phyloP scores from a whole-genome alignment of 768 basidiomycete species.

The Boletus patriciae region DNA sequence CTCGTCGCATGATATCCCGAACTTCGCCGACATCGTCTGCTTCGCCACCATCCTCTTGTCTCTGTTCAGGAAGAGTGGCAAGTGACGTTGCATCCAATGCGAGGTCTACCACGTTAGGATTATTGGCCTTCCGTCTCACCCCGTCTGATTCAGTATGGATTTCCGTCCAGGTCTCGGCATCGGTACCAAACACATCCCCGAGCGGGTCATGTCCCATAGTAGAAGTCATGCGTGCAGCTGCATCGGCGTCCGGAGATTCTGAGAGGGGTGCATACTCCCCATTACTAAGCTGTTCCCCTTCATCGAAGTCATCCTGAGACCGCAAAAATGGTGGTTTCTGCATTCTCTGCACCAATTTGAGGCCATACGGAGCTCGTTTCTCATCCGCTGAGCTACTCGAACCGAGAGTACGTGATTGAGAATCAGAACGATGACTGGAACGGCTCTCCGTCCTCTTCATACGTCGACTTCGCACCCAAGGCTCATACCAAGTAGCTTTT shows the following conservation, averaged over 20 bases:
- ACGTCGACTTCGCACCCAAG: conserved; percentile 70
- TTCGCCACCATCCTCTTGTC: conserved; percentile 32
- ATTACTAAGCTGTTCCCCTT: conserved; percentile 30
- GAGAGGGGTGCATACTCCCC: conserved; percentile 32
- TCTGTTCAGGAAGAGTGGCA: conserved; percentile 26
- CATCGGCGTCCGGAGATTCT: conserved; percentile 29
- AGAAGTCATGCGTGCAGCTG: conserved; percentile 41
- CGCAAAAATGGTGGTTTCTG: conserved; percentile 39
- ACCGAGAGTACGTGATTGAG: conserved; percentile 22
- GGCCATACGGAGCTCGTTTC: conserved; percentile 44
- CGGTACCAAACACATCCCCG: conserved; percentile 63
- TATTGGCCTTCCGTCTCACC: conserved; percentile 24
- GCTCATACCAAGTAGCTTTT: conserved; percentile 83
- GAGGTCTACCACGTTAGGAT: conserved; percentile 51
- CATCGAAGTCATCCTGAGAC: conserved; percentile 21
- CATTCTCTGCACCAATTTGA: conserved; percentile 53
- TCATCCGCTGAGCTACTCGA: conserved; percentile 26
- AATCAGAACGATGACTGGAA: conserved; percentile 28
- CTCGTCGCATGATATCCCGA: conserved; percentile 39
- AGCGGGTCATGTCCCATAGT: conserved; percentile 48
- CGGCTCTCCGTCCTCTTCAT: conserved; percentile 54
- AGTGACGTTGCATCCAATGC: conserved; percentile 48
- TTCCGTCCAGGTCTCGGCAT: conserved; percentile 61
- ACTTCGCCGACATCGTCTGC: conserved; percentile 34
- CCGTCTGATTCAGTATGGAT: conserved; percentile 41